Evolutionary conservation across 2,329 filamentous ascomycete genomes (phyloP), one percentile per base, ranked within the genome.

Genomic region (Phialophora expanda): DNA sequence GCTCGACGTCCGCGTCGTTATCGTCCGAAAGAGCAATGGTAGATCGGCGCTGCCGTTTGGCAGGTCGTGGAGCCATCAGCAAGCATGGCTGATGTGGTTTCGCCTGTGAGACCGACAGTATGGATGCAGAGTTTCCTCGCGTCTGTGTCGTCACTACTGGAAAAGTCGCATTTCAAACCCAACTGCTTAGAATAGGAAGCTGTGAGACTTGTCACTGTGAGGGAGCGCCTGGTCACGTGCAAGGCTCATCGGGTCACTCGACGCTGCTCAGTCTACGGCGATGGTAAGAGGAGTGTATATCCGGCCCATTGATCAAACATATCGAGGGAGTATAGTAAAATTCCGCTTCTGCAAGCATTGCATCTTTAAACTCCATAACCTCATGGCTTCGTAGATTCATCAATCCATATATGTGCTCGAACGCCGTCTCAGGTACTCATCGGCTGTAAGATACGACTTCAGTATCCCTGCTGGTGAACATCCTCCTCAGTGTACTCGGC

Each of bases 401-500:
- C n/a, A 26, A 51, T 12, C 12, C 48, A 26, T 51, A 51, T 28
- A 51, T 12, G 20, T 51, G n/a, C 24, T 51, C 20, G 20, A 4
- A 14, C 9, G 4, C 9, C 9, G 3, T 51, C 48, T 26, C 20
- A 12, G 48, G 9, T 14, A 26, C 28, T 68, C 63, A 68, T 51
- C 64, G 57, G 30, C 58, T 59, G 5, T 57, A 62, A 30, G 59
- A 66, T 5, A 58, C 22, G 20, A 61, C 28, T 9, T 69, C 67
- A 44, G 59, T 44, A 20, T 68, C 61, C 44, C 51, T 70, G 51
- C 59, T 66, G 9, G 26, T 48, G 58, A 75, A 70, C 64, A 75
- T 70, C 58, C 69, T 61, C 32, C 71, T 65, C 66, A 73, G 60
- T 14, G 72, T 68, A 65, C 78, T 80, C 12, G 78, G 76, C 20